Base-by-base conservation (phyloP, 306 rosid genomes). In the Corylus americana region DNA sequence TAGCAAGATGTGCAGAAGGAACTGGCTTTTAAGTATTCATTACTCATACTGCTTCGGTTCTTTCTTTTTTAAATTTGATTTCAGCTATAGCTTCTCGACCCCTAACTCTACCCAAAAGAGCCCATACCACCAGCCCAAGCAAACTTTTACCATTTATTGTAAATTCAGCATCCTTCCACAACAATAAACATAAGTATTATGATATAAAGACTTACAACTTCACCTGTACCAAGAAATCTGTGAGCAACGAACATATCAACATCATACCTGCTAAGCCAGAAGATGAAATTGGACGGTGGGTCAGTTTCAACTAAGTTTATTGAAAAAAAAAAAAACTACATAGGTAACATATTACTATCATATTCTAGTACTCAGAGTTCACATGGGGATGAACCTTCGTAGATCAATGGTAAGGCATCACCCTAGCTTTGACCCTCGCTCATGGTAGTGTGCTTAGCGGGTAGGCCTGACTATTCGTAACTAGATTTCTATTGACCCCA, bases 231-330 rank as follows among this genome's bases (percentile, higher is more conserved):
- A 71, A 78, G 83, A 83, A 83, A 85, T 81, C 98, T 86, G 83
- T 90, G 99, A 54, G 87, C 88, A 51, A 93, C 74, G 80, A 95
- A 91, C 74, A 71, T 76, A 22, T 93, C 97, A 35, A 95, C 96
- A 76, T 95, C 99, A 72, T 95, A 95, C 99, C 99, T 95, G 93
- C 82, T 80, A 44, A 69, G 77, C 77, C 86, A 83, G 35, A 76
- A 58, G 44, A 76, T 48, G n/a, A 13, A 31, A n/a, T 39, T 42
- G 1, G 42, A 67, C 42, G 72, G 71, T 8, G 14, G 25, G 20
- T 18, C 11, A 35, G 25, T 64, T 62, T 64, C 8, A 64, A 31
- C 70, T 2, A 37, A 25, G 66, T 11, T 58, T 11, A 4, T 39
- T 3, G 0, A 3, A 39, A 49, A 48, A 49, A 9, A 29, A 1